phyloP scores from a whole-genome alignment of 768 basidiomycete genomes.

The Hypholoma fasciculare region DNA sequence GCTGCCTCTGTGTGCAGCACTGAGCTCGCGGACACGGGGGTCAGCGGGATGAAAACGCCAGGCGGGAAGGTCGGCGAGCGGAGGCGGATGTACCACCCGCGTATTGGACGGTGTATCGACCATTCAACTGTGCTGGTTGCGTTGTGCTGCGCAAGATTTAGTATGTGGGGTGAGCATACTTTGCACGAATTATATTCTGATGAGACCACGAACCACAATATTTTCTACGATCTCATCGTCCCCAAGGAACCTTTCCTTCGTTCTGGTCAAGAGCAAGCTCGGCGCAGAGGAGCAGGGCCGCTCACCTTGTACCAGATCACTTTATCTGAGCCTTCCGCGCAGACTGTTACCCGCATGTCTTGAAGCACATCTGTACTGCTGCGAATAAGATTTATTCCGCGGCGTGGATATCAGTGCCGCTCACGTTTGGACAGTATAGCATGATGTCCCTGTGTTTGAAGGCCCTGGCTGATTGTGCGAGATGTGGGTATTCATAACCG shows the following conservation, averaged over 20 bases:
- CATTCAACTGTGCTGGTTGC: constrained; percentile 65
- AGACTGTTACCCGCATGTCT: constrained; percentile 67
- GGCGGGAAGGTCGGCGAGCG: constrained; percentile 72
- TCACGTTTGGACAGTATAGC: constrained; percentile 35
- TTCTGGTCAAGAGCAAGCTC: constrained; percentile 2
- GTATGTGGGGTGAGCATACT: not conserved
- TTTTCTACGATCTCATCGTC: constrained; percentile 79
- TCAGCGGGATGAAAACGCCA: constrained; percentile 53
- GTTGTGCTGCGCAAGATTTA: constrained; percentile 47
- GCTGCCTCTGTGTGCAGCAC: constrained; percentile 52
- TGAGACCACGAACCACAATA: constrained; percentile 52
- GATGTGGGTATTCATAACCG: not conserved
- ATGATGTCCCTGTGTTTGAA: constrained; percentile 15
- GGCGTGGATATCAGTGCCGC: not conserved
- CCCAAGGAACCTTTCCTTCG: constrained; percentile 70
- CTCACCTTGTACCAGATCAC: constrained; percentile 76
- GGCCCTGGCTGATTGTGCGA: constrained; percentile 13
- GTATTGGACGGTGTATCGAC: constrained; percentile 77
- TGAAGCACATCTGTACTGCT: constrained; percentile 71
- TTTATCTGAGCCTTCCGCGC: constrained; percentile 52
- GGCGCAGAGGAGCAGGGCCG: not conserved
- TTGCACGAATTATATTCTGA: not conserved
- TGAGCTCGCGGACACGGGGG: constrained; percentile 47
- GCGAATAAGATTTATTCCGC: not conserved
- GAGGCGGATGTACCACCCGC: constrained; percentile 85